Evolutionary conservation across 306 rosid genomes (phyloP).

Genomic region (Dalbergia oliveri): DNA sequence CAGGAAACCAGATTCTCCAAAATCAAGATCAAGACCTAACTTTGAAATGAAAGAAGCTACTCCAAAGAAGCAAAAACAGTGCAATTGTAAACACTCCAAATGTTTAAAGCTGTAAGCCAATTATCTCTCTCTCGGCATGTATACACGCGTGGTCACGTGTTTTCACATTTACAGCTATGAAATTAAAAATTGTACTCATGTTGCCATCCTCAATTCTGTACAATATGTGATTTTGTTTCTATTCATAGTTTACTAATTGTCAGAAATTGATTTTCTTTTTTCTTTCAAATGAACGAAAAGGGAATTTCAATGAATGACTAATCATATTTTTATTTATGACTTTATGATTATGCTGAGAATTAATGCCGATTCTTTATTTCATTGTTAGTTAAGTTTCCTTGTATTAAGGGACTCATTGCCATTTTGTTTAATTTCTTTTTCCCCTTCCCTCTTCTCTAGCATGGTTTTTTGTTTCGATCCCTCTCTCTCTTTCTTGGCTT

Average conservation of each 20-base stretch:
- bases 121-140: slow-evolving; percentile 21
- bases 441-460: not conserved
- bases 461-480: slow-evolving; percentile 2
- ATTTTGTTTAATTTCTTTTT: slow-evolving; percentile 10
- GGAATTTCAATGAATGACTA: slow-evolving; percentile 18
- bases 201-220: slow-evolving; percentile 25
- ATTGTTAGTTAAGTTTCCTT: slow-evolving; percentile 24
- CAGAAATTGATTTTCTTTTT: not conserved
- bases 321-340: not conserved
- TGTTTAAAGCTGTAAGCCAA: slow-evolving; percentile 94
- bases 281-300: slow-evolving; percentile 19
- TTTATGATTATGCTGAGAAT: not conserved
- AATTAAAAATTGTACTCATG: slow-evolving; percentile 37
- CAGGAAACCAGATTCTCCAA: slow-evolving; percentile 97
- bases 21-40: slow-evolving; percentile 77
- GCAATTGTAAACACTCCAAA: slow-evolving; percentile 95
- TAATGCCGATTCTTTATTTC: slow-evolving; percentile 9
- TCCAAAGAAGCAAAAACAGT: slow-evolving; percentile 97
- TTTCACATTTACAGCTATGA: slow-evolving; percentile 9
- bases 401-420: slow-evolving; percentile 7
- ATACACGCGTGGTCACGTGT: not conserved
- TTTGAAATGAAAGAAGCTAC: slow-evolving; percentile 81
- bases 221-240: slow-evolving; percentile 37
- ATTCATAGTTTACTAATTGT: slow-evolving; percentile 22
- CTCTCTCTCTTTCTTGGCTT: not conserved